Base-by-base conservation (phyloP, 2,329 filamentous ascomycete genomes). In the Metarhizium sp. region DNA sequence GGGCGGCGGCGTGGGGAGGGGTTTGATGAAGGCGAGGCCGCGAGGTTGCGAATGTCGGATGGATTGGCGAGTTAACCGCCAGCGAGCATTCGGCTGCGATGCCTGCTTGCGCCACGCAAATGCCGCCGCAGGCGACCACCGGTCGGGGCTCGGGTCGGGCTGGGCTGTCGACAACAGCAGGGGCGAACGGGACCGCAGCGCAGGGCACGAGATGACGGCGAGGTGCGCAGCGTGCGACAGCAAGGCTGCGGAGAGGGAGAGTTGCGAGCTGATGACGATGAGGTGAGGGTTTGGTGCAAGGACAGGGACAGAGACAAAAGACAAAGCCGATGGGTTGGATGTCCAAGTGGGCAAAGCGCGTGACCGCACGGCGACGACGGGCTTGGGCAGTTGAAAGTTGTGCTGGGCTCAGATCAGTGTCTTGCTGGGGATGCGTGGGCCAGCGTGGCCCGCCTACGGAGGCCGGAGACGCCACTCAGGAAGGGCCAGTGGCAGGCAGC, bases 331-430 rank as follows among this genome's bases (percentile, higher is more conserved):
- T 54, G 64, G 25, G 60, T 64, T 68, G 68, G 67, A 68, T 69
- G 68, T 59, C 58, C 55, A 58, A 59, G 66, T 64, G 67, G 68
- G 64, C 65, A 68, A 69, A 69, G 67, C 68, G 67, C 67, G 68
- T 70, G 67, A 70, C 67, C 62, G 25, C 25, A 25, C 25, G 65
- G 62, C 62, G 62, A 64, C 62, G 63, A 61, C 61, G 58, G 61
- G 60, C 57, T 57, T 62, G 40, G 43, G 43, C 43, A 6, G 6
- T 46, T 14, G 43, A 16, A 6, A 11, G 13, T 45, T 14, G 42
- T 16, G 42, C 42, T 45, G 42, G 42, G 42, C 42, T 45, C 42
- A 25, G 25, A 25, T 25, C 25, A 25, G 4, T 25, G 25, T 25
- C 25, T 16, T 10, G 36, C 36, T 40, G 36, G 36, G 36, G 36